Conservation (phyloP, 805 yeast genomes). For the Candida ulmi region DNA sequence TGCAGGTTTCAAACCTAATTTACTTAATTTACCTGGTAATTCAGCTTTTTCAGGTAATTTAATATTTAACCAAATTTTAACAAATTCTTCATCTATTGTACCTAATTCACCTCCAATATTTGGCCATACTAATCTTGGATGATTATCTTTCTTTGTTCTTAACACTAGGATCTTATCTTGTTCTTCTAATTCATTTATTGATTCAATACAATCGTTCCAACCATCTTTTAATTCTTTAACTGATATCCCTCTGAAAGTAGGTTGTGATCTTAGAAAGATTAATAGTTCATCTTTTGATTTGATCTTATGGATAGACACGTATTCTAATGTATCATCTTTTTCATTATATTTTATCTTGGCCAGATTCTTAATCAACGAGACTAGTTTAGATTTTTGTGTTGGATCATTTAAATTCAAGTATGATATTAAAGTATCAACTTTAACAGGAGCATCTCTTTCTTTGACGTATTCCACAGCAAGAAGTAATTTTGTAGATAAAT, state of each 20-base stretch:
- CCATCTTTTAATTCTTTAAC: constrained; percentile 78
- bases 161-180: constrained; percentile 75
- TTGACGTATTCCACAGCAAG: constrained; percentile 90
- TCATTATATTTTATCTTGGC: constrained; percentile 72
- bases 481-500: constrained; percentile 79
- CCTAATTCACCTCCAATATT: constrained; percentile 71
- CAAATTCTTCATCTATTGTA: constrained; percentile 74
- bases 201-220: constrained; percentile 84
- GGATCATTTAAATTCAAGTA: constrained; percentile 47
- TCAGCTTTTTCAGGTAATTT: constrained; percentile 79
- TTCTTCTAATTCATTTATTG: constrained; percentile 72
- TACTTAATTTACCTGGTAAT: constrained; percentile 70
- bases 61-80: constrained; percentile 71
- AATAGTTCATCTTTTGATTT: constrained; percentile 74
- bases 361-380: constrained; percentile 67
- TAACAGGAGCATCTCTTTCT: constrained; percentile 59
- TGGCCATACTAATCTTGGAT: constrained; percentile 92
- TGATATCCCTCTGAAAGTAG: constrained; percentile 80
- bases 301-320: constrained; percentile 85
- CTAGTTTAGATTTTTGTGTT: constrained; percentile 55
- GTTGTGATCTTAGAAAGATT: constrained; percentile 67
- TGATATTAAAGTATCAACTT: constrained; percentile 57
- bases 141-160: constrained; percentile 87
- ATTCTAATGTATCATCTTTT: constrained; percentile 62
- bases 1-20: constrained; percentile 91